Evolutionary conservation across 306 rosid species (phyloP).

Genomic region (Fragaria vesca): DNA sequence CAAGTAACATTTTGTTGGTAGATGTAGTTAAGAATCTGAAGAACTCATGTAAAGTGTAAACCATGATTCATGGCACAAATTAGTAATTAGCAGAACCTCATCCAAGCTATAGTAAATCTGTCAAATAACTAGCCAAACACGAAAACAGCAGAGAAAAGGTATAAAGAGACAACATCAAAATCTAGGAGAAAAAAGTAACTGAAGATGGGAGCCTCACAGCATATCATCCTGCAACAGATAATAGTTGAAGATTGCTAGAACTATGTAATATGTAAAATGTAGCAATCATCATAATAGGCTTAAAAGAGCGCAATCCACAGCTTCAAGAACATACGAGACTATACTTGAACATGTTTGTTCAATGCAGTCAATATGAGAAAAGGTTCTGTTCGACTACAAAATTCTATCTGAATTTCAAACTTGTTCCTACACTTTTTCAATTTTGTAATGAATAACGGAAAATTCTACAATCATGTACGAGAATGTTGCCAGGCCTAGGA

Average conservation of each 20-base stretch:
- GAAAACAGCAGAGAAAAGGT: background rate
- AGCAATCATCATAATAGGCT: background rate
- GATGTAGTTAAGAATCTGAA: background rate
- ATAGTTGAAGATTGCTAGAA: background rate
- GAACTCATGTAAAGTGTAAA: background rate
- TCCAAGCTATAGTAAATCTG: background rate
- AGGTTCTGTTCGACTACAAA: background rate
- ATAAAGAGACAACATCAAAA: background rate
- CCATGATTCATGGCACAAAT: background rate
- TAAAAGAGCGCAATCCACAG: background rate
- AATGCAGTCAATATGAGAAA: background rate
- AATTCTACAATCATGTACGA: too few relatives aligned
- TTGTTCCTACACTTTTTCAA: background rate
- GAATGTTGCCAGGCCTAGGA: background rate
- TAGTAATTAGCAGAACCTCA: background rate
- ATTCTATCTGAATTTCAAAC: background rate
- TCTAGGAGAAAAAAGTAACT: background rate
- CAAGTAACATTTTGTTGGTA: background rate
- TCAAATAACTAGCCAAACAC: background rate
- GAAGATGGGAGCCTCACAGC: background rate
- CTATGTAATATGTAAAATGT: background rate
- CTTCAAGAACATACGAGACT: background rate
- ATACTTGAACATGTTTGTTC: background rate
- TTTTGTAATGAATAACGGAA: background rate
- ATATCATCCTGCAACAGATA: background rate